Conservation (phyloP, 2,329 filamentous ascomycete genomes). For the Pseudogymnoascus sp. region DNA sequence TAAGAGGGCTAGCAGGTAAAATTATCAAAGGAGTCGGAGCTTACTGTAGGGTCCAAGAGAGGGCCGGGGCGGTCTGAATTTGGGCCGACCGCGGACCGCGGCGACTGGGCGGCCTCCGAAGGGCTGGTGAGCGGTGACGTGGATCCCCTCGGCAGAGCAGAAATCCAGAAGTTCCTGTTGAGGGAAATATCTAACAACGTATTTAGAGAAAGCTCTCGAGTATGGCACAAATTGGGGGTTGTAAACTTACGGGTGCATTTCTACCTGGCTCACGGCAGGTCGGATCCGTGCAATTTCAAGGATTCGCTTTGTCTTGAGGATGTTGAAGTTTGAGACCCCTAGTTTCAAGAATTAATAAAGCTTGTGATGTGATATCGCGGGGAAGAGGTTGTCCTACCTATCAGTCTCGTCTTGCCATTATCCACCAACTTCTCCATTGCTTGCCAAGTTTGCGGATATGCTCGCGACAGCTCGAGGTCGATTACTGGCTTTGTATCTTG, state of each 20-base stretch:
- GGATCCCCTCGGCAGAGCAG: slow-evolving; percentile 61
- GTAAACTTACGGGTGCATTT: slow-evolving; percentile 64
- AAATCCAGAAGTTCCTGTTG: slow-evolving; percentile 64
- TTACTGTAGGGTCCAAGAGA: neutral
- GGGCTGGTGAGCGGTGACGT: neutral
- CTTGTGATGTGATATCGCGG: neutral
- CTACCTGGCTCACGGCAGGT: slow-evolving; percentile 48
- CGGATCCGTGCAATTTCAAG: slow-evolving; percentile 38
- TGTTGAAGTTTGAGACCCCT: slow-evolving; percentile 51
- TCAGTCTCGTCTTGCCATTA: slow-evolving; percentile 36
- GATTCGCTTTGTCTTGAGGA: slow-evolving; percentile 36
- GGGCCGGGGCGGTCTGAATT: neutral
- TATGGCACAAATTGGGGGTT: neutral
- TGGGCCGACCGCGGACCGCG: neutral
- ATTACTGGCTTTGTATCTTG: slow-evolving; percentile 17
- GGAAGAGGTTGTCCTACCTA: slow-evolving; percentile 43
- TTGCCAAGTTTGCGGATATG: slow-evolving; percentile 37
- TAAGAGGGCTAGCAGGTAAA: neutral
- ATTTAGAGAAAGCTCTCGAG: neutral
- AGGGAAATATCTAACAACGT: slow-evolving; percentile 39
- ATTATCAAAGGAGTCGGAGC: neutral
- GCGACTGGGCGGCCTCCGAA: neutral
- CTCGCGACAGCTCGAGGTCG: slow-evolving; percentile 13
- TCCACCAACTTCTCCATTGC: slow-evolving; percentile 36
- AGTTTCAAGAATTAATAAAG: slow-evolving; percentile 31